A percentile compares a stretch with the other conserved stretches of the same genome.
Evolutionary conservation across 768 basidiomycete species (phyloP).

Genomic region (Paxillus ammoniavirescens): DNA sequence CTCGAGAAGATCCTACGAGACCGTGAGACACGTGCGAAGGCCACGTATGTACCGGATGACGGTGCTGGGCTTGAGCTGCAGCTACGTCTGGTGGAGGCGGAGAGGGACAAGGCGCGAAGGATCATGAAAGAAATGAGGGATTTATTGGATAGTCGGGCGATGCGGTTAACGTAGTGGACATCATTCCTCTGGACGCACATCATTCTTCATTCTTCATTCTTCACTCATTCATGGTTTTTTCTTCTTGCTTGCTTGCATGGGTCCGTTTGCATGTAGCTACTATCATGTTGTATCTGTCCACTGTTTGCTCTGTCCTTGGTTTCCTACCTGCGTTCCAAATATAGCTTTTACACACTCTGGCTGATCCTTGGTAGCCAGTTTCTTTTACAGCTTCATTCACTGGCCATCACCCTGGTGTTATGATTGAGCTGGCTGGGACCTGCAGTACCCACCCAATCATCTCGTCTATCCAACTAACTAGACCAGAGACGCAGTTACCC

Average conservation of each 20-base stretch:
- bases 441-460: not conserved
- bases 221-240: too few relatives aligned
- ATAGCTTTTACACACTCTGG: too few relatives aligned
- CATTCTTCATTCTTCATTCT: too few relatives aligned
- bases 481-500: not conserved
- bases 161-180: not conserved
- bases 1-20: slow-evolving; percentile 19
- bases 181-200: too few relatives aligned
- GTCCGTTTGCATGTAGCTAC: too few relatives aligned
- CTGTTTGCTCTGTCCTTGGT: too few relatives aligned
- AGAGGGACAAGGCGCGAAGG: slow-evolving; percentile 18
- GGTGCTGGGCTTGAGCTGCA: slow-evolving; percentile 11
- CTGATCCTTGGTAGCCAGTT: too few relatives aligned
- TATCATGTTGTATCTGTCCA: too few relatives aligned
- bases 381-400: too few relatives aligned
- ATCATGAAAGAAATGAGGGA: slow-evolving; percentile 15
- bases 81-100: slow-evolving; percentile 14
- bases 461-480: not conserved
- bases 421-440: not conserved
- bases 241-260: too few relatives aligned
- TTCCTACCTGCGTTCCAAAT: too few relatives aligned
- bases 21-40: not conserved
- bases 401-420: not conserved
- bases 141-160: slow-evolving; percentile 10
- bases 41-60: not conserved